phyloP scores from a whole-genome alignment of 2,329 filamentous ascomycete genomes.

The Ceratocystis lukuohia region DNA sequence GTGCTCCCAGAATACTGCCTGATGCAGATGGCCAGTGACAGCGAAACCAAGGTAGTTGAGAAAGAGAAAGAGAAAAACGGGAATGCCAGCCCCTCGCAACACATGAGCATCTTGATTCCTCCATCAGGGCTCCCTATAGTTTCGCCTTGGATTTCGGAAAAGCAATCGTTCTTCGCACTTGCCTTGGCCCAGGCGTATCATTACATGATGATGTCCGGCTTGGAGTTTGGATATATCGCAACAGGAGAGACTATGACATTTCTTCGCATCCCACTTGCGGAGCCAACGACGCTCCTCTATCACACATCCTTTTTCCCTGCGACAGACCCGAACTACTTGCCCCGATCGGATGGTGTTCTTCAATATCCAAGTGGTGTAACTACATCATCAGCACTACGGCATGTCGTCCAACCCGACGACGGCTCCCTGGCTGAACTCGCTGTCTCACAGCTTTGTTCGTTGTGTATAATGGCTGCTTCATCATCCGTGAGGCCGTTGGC shows the following conservation, averaged over 20 bases:
- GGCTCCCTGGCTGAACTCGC: neutral
- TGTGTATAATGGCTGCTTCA: neutral
- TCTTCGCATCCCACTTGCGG: neutral
- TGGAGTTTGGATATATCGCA: neutral
- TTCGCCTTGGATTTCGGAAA: too few relatives aligned
- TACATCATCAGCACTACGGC: too few relatives aligned
- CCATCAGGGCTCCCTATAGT: too few relatives aligned
- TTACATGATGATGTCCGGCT: neutral
- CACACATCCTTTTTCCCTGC: neutral
- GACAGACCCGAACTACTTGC: neutral
- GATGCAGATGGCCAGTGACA: neutral
- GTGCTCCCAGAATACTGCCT: too few relatives aligned
- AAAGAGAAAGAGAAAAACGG: neutral
- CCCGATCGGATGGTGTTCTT: neutral
- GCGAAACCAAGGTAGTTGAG: neutral
- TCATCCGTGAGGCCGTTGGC: neutral
- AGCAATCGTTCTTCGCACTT: neutral
- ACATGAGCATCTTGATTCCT: too few relatives aligned
- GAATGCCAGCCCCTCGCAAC: too few relatives aligned
- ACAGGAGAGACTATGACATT: neutral
- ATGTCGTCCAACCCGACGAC: too few relatives aligned
- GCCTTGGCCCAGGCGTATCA: neutral
- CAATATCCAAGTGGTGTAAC: too few relatives aligned
- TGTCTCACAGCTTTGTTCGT: neutral
- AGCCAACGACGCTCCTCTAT: neutral